Percentiles rank a stretch among this genome's conserved stretches.
phyloP scores from a whole-genome alignment of 768 basidiomycete genomes.

The Leucocoprinus sp. region DNA sequence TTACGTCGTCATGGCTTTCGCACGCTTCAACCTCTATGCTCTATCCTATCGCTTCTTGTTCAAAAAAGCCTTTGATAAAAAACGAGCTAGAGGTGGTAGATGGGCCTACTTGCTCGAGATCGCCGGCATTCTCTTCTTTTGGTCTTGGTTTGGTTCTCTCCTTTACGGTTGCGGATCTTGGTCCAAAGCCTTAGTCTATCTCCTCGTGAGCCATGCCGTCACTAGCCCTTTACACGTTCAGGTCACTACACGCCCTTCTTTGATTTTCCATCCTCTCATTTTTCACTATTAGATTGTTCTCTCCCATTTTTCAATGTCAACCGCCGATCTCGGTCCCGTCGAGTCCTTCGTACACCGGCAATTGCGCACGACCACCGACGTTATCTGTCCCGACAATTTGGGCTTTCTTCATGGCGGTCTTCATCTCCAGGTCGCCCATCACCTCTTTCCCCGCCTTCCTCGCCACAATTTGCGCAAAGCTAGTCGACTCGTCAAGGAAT shows the following conservation, averaged over 20 bases:
- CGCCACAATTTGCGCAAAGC: slow-evolving; percentile 87
- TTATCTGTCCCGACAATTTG: slow-evolving; percentile 76
- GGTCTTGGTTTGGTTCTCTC: slow-evolving; percentile 76
- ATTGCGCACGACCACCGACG: slow-evolving; percentile 95
- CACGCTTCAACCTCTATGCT: slow-evolving; percentile 90
- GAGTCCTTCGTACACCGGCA: slow-evolving; percentile 95
- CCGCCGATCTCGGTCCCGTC: slow-evolving; percentile 78
- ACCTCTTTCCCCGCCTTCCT: slow-evolving; percentile 92
- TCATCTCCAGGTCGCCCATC: slow-evolving; percentile 95
- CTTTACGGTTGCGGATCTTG: slow-evolving; percentile 66
- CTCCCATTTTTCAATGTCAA: slow-evolving; percentile 95
- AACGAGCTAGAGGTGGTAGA: slow-evolving; percentile 55
- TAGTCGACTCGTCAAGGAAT: slow-evolving; percentile 78
- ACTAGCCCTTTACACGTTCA: slow-evolving; percentile 94
- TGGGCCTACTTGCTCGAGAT: slow-evolving; percentile 81
- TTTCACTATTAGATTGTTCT: slow-evolving; percentile 65
- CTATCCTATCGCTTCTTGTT: slow-evolving; percentile 76
- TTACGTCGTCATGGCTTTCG: slow-evolving; percentile 84
- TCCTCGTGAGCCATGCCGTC: slow-evolving; percentile 77
- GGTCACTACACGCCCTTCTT: slow-evolving; percentile 35
- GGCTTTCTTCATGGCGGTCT: slow-evolving; percentile 95
- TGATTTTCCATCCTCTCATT: neutral
- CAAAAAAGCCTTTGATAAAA: slow-evolving; percentile 55
- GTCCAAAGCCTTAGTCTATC: slow-evolving; percentile 60
- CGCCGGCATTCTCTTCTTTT: slow-evolving; percentile 70